These are phyloP conservation scores for Aeschynomene evenia DNA, from an alignment of 306 rosid species.

Conservation along the genomic window DNA sequence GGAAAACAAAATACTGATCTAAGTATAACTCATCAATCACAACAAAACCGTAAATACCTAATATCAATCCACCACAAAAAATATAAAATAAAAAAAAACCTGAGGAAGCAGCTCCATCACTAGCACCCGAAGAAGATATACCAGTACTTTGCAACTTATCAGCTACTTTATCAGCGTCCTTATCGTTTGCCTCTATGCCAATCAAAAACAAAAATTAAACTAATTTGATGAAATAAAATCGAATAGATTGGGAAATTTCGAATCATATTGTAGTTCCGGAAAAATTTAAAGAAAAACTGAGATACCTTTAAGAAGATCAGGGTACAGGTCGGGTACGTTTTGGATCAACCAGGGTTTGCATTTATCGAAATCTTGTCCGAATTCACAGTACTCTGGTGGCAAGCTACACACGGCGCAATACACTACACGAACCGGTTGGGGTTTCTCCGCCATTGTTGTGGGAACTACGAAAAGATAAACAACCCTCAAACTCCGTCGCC, in stretches of 20 bases:
- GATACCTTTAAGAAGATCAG: constrained; percentile 77
- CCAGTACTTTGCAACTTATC: constrained; percentile 67
- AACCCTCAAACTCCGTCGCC: not conserved
- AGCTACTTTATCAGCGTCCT: constrained; percentile 65
- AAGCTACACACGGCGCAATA: constrained; percentile 72
- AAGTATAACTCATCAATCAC: not conserved
- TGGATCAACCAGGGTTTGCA: constrained; percentile 99
- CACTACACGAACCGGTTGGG: constrained; percentile 75
- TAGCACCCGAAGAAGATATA: constrained; percentile 55
- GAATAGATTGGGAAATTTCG: not conserved
- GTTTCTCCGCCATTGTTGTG: constrained; percentile 76
- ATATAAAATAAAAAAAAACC: constrained; percentile 35
- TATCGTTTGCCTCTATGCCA: constrained; percentile 61
- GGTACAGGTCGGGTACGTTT: constrained; percentile 79
- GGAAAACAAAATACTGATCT: not conserved
- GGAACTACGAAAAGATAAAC: not conserved
- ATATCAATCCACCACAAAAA: not conserved
- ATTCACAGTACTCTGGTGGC: constrained; percentile 94
- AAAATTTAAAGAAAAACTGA: not conserved
- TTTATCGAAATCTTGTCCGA: constrained; percentile 92
- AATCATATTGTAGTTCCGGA: not conserved
- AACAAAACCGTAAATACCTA: not conserved
- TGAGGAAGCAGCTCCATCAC: constrained; percentile 83
- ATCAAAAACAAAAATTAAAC: not conserved
- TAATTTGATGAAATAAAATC: not conserved